phyloP scores from a whole-genome alignment of 306 rosid genomes.

The Castanopsis chinensis region DNA sequence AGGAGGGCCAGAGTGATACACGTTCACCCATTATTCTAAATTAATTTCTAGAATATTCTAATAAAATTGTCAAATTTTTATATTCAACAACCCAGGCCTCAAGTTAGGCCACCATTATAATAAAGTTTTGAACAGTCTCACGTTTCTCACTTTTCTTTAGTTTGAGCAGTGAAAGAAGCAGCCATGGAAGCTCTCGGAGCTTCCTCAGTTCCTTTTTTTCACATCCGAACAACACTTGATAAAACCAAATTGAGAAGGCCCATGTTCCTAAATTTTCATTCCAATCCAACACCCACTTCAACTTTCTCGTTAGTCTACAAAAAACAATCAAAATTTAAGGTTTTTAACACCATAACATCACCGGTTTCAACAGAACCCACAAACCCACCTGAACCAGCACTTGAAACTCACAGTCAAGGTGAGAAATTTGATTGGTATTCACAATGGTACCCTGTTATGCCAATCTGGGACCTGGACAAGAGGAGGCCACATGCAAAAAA shows the following conservation, averaged over 20 bases:
- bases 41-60: no score
- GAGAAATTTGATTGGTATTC: constrained; percentile 80
- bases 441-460: constrained; percentile 90
- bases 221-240: constrained; percentile 18
- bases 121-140: background rate
- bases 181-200: constrained; percentile 57
- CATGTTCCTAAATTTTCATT: constrained; percentile 23
- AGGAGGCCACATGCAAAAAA: constrained; percentile 72
- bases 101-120: no score
- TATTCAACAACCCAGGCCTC: no score
- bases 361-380: constrained; percentile 44
- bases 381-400: constrained; percentile 29
- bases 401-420: constrained; percentile 19
- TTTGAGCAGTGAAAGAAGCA: constrained; percentile 4
- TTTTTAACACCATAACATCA: constrained; percentile 53
- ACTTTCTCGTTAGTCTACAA: constrained; percentile 16
- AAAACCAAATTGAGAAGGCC: constrained; percentile 28
- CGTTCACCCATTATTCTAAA: no score
- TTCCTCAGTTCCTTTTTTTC: constrained; percentile 40
- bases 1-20: no score
- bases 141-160: background rate
- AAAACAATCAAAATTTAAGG: constrained; percentile 34
- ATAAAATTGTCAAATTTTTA: no score
- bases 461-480: constrained; percentile 79
- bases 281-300: constrained; percentile 15